Percentiles rank a stretch among this genome's conserved stretches.
phyloP scores from a whole-genome alignment of 2,329 filamentous ascomycete genomes.

The Hypoxylon sp. region DNA sequence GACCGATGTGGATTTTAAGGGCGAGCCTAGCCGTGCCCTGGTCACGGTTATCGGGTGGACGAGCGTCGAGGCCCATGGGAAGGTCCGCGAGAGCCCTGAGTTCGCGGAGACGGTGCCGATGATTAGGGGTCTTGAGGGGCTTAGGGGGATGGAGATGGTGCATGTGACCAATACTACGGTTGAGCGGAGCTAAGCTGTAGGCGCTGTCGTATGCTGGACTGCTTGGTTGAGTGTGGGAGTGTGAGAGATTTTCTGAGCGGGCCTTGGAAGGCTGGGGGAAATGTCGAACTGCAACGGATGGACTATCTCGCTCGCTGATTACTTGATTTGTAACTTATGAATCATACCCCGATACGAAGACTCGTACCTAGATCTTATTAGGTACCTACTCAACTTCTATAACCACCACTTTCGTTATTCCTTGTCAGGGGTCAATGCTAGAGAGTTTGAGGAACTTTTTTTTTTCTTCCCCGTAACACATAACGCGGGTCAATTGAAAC shows the following conservation, averaged over 20 bases:
- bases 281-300: neutral
- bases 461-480: too few relatives aligned
- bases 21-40: constrained; percentile 35
- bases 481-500: too few relatives aligned
- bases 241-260: neutral
- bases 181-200: constrained; percentile 17
- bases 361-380: too few relatives aligned
- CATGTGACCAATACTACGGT: constrained; percentile 35
- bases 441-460: too few relatives aligned
- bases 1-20: constrained; percentile 37
- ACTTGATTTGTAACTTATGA: neutral
- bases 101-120: constrained; percentile 33
- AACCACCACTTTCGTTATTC: too few relatives aligned
- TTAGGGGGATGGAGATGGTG: constrained; percentile 41
- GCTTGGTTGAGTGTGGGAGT: neutral
- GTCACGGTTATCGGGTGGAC: constrained; percentile 45
- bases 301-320: neutral
- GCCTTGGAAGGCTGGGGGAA: neutral
- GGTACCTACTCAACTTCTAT: too few relatives aligned
- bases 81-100: constrained; percentile 35
- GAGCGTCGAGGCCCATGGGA: constrained; percentile 35
- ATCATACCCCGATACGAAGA: neutral
- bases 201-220: neutral
- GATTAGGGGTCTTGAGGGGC: constrained; percentile 30
- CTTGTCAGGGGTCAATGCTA: too few relatives aligned